Conservation (phyloP, 2,329 filamentous ascomycete genomes). For the Microascus cirrosus region DNA sequence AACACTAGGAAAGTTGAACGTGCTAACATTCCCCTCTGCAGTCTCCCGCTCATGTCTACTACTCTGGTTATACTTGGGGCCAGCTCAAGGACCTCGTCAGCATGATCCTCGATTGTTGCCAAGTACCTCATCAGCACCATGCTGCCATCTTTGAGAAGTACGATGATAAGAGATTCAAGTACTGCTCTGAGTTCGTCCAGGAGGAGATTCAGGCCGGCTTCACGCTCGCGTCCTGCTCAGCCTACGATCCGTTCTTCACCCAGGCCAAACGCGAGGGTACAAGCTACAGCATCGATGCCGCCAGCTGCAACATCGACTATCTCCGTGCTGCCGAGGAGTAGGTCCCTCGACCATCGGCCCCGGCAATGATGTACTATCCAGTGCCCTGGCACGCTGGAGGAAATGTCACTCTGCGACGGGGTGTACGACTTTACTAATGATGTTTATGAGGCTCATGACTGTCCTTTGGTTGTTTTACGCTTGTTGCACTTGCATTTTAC, state of each 20-base stretch:
- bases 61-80: slow-evolving; percentile 81
- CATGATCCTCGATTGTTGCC: slow-evolving; percentile 80
- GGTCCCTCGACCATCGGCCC: not conserved
- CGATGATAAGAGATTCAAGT: slow-evolving; percentile 75
- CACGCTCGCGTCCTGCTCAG: slow-evolving; percentile 23
- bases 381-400: not conserved
- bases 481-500: not conserved
- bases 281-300: not conserved
- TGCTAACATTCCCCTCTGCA: slow-evolving; percentile 19
- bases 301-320: not conserved
- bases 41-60: slow-evolving; percentile 77
- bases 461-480: not conserved
- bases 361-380: not conserved
- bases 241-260: slow-evolving; percentile 1
- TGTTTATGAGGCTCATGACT: slow-evolving; percentile 3
- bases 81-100: slow-evolving; percentile 71
- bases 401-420: not conserved
- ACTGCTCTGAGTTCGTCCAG: slow-evolving; percentile 70
- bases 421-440: slow-evolving; percentile 1
- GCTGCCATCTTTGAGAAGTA: slow-evolving; percentile 87
- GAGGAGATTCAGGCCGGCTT: slow-evolving; percentile 56
- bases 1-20: not conserved
- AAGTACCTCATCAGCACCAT: slow-evolving; percentile 71
- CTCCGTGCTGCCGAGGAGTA: not conserved
- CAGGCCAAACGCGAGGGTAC: not conserved